A percentile compares a stretch with the other conserved stretches of the same genome.
Evolutionary conservation across 1,284 basidiomycete species (phyloP).

Genomic region (Naganishia liquefaciens): DNA sequence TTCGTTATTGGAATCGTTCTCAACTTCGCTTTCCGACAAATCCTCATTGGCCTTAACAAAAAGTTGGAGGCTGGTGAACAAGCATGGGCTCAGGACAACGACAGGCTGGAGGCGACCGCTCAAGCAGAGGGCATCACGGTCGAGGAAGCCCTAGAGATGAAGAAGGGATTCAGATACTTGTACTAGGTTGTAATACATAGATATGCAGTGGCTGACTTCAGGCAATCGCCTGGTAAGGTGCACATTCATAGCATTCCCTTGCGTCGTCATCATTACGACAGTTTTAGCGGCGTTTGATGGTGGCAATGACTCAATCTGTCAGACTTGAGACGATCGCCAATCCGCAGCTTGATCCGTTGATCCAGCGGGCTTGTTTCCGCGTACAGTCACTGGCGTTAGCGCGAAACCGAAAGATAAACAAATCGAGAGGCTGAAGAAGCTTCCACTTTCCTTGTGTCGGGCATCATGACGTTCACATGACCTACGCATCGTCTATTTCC

Average conservation of each 20-base stretch:
- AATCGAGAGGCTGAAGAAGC: conserved; percentile 14
- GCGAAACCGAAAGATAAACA: conserved; percentile 25
- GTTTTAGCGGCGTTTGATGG: too few species aligned
- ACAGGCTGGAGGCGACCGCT: conserved; percentile 7
- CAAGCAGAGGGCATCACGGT: conserved; percentile 4
- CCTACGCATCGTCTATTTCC: neutral
- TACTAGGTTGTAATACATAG: conserved; percentile 2
- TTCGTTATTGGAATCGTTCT: conserved; percentile 43
- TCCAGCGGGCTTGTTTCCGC: too few species aligned
- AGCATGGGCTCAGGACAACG: conserved; percentile 36
- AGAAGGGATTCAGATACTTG: conserved; percentile 6
- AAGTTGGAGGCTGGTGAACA: conserved; percentile 44
- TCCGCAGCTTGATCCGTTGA: too few species aligned
- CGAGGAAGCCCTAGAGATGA: conserved; percentile 1
- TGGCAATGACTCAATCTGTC: too few species aligned
- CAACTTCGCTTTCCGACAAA: conserved; percentile 40
- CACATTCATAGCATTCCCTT: too few species aligned
- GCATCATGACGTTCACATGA: conserved; percentile 21
- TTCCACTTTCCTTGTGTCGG: conserved; percentile 24
- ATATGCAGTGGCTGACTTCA: neutral
- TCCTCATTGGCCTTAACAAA: conserved; percentile 45
- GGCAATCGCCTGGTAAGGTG: too few species aligned
- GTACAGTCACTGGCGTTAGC: neutral
- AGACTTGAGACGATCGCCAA: too few species aligned
- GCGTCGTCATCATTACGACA: too few species aligned